Conservation (phyloP, 257 asterid species). For the Solanum chmielewskii region DNA sequence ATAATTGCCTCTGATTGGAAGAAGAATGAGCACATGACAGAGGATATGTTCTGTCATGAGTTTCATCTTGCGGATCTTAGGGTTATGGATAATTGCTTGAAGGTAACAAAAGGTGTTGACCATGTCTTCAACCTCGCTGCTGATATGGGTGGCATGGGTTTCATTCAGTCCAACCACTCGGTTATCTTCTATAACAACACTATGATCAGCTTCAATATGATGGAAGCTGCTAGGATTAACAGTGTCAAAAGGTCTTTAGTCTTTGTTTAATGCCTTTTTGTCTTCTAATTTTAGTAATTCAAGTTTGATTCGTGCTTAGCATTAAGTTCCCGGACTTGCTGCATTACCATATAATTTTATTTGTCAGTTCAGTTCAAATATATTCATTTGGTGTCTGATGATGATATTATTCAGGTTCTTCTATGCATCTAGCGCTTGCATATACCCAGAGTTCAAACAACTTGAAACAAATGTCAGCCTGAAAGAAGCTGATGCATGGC, state of each 20-base stretch:
- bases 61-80: slow-evolving; percentile 87
- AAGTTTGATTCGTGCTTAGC: not conserved
- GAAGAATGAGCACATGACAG: slow-evolving; percentile 89
- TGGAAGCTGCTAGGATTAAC: slow-evolving; percentile 77
- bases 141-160: slow-evolving; percentile 97
- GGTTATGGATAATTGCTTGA: slow-evolving; percentile 88
- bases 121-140: slow-evolving; percentile 94
- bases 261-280: not conserved
- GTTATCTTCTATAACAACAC: slow-evolving; percentile 90
- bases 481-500: slow-evolving; percentile 96
- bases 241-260: slow-evolving; percentile 53
- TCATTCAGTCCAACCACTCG: slow-evolving; percentile 90
- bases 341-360: not conserved
- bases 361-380: not conserved
- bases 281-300: not conserved
- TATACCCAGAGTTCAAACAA: slow-evolving; percentile 91
- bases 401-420: slow-evolving; percentile 45
- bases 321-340: not conserved
- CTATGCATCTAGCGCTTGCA: slow-evolving; percentile 94
- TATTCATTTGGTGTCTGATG: not conserved
- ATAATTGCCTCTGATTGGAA: slow-evolving; percentile 92
- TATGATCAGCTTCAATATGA: slow-evolving; percentile 91
- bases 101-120: slow-evolving; percentile 60
- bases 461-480: slow-evolving; percentile 84
- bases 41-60: slow-evolving; percentile 90